phyloP scores from a whole-genome alignment of 2,329 filamentous ascomycete genomes.

The Fulvia fulva region DNA sequence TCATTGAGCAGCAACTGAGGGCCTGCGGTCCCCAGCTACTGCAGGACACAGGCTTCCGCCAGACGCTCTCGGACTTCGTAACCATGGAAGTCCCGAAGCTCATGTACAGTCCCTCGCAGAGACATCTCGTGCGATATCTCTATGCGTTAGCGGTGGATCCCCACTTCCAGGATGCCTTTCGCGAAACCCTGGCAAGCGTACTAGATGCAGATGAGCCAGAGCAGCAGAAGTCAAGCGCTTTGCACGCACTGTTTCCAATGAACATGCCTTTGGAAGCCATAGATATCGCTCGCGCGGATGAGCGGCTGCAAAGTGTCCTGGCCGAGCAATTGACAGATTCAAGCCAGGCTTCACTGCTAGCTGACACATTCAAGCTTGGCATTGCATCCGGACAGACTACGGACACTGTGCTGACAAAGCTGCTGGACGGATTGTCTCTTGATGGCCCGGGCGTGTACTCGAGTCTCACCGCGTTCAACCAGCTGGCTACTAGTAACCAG shows the following conservation, averaged over 20 bases:
- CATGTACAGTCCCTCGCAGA: conserved; percentile 64
- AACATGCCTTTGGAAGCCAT: conserved; percentile 35
- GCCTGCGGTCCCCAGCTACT: conserved; percentile 41
- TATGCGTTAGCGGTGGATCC: conserved; percentile 43
- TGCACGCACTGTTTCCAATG: conserved; percentile 31
- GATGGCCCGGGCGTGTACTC: conserved; percentile 18
- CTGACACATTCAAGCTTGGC: conserved; percentile 20
- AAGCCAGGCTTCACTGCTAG: conserved; percentile 8
- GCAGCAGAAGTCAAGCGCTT: conserved; percentile 19
- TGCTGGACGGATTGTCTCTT: conserved; percentile 39
- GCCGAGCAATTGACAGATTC: conserved; percentile 1
- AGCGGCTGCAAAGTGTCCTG: conserved; percentile 9
- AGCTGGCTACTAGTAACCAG: conserved; percentile 35
- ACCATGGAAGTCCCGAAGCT: conserved; percentile 55
- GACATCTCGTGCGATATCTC: conserved; percentile 63
- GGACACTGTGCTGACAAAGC: conserved; percentile 36
- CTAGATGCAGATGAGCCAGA: conserved; percentile 20
- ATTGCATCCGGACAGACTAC: conserved; percentile 36
- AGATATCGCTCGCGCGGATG: conserved; percentile 33
- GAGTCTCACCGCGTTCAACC: conserved; percentile 33
- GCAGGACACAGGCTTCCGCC: conserved; percentile 41
- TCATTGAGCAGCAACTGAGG: conserved; percentile 52
- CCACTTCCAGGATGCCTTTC: conserved; percentile 32
- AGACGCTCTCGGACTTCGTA: conserved; percentile 45
- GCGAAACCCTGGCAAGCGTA: conserved; percentile 16